Evolutionary conservation across 1,284 basidiomycete genomes (phyloP).

Genomic region (Neonothopanus nambi): DNA sequence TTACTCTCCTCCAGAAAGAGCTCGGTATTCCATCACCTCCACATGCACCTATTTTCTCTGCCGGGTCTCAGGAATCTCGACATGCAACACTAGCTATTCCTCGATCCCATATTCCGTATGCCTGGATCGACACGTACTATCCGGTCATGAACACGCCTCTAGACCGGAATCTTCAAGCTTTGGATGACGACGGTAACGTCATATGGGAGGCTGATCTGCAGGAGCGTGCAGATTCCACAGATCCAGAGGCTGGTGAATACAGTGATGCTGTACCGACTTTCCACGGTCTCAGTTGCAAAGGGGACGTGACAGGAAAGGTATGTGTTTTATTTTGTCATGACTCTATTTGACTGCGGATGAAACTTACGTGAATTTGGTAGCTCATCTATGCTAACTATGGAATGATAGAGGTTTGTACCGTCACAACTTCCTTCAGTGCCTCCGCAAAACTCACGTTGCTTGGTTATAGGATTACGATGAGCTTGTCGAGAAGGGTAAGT

Average conservation of each 20-base stretch:
- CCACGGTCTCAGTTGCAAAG: conserved; percentile 58
- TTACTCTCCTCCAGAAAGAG: conserved; percentile 47
- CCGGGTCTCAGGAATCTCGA: conserved; percentile 47
- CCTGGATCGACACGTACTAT: conserved; percentile 61
- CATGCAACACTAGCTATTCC: conserved; percentile 36
- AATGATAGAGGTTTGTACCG: conserved; percentile 43
- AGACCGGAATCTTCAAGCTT: conserved; percentile 48
- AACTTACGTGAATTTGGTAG: conserved; percentile 7
- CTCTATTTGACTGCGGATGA: not conserved
- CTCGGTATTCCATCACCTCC: conserved; percentile 38
- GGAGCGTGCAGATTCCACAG: conserved; percentile 52
- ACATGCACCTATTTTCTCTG: conserved; percentile 45
- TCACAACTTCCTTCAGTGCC: not conserved
- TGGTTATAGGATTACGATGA: conserved; percentile 52
- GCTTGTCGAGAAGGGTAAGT: conserved; percentile 34
- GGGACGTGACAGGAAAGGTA: conserved; percentile 52
- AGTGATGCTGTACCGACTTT: conserved; percentile 49
- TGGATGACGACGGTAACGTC: conserved; percentile 45
- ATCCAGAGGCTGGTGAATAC: conserved; percentile 53
- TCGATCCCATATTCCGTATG: conserved; percentile 9
- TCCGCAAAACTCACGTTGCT: not conserved
- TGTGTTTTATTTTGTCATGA: not conserved
- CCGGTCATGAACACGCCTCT: conserved; percentile 75
- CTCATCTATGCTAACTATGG: conserved; percentile 80
- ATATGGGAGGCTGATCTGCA: conserved; percentile 59